Evolutionary conservation across 306 rosid genomes (phyloP).

Genomic region (Lagenaria siceraria): DNA sequence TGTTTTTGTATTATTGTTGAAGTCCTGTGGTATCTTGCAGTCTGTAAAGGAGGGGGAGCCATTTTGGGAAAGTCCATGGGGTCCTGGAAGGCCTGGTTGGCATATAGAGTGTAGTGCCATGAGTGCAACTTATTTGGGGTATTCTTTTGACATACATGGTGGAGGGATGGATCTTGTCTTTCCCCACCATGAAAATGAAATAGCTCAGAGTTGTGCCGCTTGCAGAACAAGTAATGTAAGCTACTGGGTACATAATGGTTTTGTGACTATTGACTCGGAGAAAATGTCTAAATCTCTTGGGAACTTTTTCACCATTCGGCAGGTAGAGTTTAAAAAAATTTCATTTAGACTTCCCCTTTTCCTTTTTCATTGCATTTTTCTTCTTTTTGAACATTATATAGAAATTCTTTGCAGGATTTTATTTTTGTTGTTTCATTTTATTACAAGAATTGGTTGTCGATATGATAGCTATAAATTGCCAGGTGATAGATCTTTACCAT

Average conservation of each 20-base stretch:
- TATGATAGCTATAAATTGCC: neutral
- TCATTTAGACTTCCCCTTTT: neutral
- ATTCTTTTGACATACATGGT: conserved; percentile 91
- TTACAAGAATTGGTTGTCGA: neutral
- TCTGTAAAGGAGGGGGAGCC: conserved; percentile 93
- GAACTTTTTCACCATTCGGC: conserved; percentile 90
- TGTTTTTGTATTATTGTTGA: conserved; percentile 11
- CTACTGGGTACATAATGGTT: conserved; percentile 92
- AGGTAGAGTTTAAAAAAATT: conserved; percentile 33
- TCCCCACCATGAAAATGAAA: conserved; percentile 99
- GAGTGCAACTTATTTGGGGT: conserved; percentile 80
- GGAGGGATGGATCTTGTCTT: conserved; percentile 94
- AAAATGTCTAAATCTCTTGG: conserved; percentile 98
- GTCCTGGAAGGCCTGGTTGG: conserved; percentile 99
- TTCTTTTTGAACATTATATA: neutral
- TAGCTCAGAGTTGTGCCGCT: conserved; percentile 98
- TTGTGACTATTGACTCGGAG: conserved; percentile 78
- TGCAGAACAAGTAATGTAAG: conserved; percentile 67
- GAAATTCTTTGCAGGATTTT: neutral
- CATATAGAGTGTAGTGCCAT: conserved; percentile 99
- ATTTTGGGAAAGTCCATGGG: conserved; percentile 98
- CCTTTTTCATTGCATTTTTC: neutral
- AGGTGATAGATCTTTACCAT: conserved; percentile 87
- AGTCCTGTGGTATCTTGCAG: conserved; percentile 30
- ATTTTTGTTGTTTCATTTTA: neutral